phyloP scores from a whole-genome alignment of 148 eudicot species.

The Dysphania ambrosioides region DNA sequence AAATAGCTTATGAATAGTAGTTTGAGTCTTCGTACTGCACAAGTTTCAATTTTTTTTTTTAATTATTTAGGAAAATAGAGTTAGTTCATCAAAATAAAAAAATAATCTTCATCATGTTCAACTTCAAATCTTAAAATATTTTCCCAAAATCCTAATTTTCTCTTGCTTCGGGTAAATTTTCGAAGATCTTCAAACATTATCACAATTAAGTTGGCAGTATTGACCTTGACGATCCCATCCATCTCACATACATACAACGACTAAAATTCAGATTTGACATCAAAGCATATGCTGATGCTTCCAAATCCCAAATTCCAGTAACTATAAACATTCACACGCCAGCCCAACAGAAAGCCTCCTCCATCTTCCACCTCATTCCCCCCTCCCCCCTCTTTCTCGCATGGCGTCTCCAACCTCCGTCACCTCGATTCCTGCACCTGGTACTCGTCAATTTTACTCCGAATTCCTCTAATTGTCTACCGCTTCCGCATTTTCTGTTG shows the following conservation, averaged over 20 bases:
- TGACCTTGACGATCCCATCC: no score
- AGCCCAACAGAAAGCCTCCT: background rate
- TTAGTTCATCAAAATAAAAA: no score
- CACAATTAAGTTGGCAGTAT: no score
- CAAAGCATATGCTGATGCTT: conserved; percentile 24
- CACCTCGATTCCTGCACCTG: conserved; percentile 57
- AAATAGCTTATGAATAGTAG: no score
- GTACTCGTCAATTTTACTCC: background rate
- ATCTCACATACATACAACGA: background rate
- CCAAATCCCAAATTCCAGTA: conserved; percentile 14
- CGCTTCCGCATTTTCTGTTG: background rate
- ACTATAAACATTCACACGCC: conserved; percentile 15
- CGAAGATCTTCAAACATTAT: no score
- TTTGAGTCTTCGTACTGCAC: no score
- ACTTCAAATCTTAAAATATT: no score
- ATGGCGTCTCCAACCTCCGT: conserved; percentile 68
- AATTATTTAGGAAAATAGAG: no score
- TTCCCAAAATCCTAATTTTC: no score
- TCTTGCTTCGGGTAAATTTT: no score
- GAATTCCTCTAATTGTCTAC: background rate
- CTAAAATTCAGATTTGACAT: background rate
- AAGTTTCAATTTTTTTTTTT: no score
- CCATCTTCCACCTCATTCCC: background rate
- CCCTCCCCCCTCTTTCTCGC: conserved; percentile 15
- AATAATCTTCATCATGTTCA: no score